Percentiles rank a stretch among this genome's conserved stretches.
phyloP scores from a whole-genome alignment of 2,329 filamentous ascomycete species.

The Calonectria hawksworthii region DNA sequence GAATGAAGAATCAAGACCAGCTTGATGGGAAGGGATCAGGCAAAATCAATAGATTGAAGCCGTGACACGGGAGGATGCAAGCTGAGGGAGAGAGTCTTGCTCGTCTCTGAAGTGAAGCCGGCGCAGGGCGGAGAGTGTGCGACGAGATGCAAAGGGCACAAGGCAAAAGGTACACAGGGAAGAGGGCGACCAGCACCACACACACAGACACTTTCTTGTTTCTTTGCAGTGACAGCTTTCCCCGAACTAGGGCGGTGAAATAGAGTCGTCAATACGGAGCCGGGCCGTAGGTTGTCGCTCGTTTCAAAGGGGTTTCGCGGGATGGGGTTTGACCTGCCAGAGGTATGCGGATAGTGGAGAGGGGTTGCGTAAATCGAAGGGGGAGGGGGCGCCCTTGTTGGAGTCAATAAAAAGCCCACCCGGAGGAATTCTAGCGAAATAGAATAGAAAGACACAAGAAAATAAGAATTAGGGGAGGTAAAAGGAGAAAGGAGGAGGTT shows the following conservation, averaged over 20 bases:
- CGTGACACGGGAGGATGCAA: constrained; percentile 27
- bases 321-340: constrained; percentile 28
- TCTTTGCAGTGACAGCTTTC: constrained; percentile 11
- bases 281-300: neutral
- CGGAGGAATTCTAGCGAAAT: constrained; percentile 36
- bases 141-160: neutral
- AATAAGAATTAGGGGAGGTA: constrained; percentile 13
- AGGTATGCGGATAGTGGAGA: constrained; percentile 28
- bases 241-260: constrained; percentile 23
- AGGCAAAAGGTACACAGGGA: neutral
- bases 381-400: constrained; percentile 14
- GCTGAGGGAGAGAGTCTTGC: constrained; percentile 37
- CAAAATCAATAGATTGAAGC: constrained; percentile 25
- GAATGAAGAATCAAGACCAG: constrained; percentile 43
- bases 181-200: constrained; percentile 39
- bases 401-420: constrained; percentile 15
- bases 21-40: constrained; percentile 40
- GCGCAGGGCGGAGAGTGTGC: neutral
- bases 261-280: constrained; percentile 39
- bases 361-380: constrained; percentile 10
- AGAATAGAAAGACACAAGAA: constrained; percentile 14
- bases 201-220: constrained; percentile 3
- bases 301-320: constrained; percentile 32
- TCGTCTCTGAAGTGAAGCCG: constrained; percentile 33
- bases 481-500: constrained; percentile 15